Evolutionary conservation across 2,329 filamentous ascomycete genomes (phyloP), one percentile per base, ranked within the genome.

Genomic region (Phyllosticta citriasiana): DNA sequence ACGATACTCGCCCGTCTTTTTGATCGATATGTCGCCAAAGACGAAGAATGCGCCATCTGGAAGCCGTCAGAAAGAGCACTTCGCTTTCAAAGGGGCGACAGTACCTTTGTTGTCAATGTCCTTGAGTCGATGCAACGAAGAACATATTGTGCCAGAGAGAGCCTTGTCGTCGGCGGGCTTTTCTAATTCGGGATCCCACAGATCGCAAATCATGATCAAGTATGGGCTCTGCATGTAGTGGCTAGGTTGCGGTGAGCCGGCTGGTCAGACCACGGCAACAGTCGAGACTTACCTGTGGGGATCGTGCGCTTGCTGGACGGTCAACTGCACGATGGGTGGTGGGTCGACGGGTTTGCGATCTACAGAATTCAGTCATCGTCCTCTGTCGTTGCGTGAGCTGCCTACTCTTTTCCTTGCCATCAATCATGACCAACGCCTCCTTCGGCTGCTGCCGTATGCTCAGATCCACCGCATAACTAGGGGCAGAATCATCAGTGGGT

Each of bases 331-430:
- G 67, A 96, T 89, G 52, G 91, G 91, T 12, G 91, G 91, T 57
- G 92, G 91, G 71, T 96, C 91, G 68, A 96, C 84, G 7, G 91
- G 89, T 73, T 95, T 95, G 66, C 91, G 86, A 69, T 89, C 88
- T 89, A 71, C 22, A n/a, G 33, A 5, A 55, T 30, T 55, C 12
- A 53, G 61, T 24, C 16, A 4, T 52, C 25, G 62, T 63, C 40
- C 57, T 57, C 55, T 22, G 25, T 25, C 6, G 22, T 50, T 19
- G 16, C 14, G 7, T 14, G 14, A 12, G 33, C 14, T 9, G 10
- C 73, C 59, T 74, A 88, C 87, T 83, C 79, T 91, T 91, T 70
- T 91, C 88, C 73, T 91, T 91, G 66, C 85, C 85, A 65, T 86
- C 80, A 52, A 69, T 65, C 53, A 86, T 83, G 60, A 89, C 84